Percentiles rank a stretch among this genome's conserved stretches.
Conservation (phyloP, 2,329 filamentous ascomycete species). For the Huntiella bhutanensis region DNA sequence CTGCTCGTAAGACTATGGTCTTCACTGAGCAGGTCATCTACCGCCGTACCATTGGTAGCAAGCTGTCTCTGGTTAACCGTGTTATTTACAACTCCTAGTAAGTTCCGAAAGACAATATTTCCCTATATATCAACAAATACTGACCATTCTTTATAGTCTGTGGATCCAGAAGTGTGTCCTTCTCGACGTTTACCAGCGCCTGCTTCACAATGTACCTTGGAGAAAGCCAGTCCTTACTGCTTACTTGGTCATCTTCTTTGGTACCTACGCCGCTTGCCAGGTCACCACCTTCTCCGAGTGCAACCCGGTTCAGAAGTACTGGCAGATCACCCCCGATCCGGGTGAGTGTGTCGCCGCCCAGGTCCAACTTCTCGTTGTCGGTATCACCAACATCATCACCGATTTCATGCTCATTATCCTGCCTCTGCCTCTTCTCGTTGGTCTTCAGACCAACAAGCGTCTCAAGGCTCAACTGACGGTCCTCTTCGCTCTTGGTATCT, state of each 20-base stretch:
- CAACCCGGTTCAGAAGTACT: constrained; percentile 33
- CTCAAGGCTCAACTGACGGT: constrained; percentile 18
- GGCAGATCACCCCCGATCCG: constrained; percentile 30
- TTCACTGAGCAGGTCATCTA: constrained; percentile 19
- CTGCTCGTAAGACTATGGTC: constrained; percentile 13
- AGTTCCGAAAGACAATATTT: constrained; percentile 12
- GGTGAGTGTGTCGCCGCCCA: constrained; percentile 19
- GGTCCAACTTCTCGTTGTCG: constrained; percentile 18
- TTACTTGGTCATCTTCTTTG: constrained; percentile 16
- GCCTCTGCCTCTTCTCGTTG: constrained; percentile 9
- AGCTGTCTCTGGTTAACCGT: constrained; percentile 18
- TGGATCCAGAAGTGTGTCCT: constrained; percentile 17
- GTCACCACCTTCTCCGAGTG: constrained; percentile 20
- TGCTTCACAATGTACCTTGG: constrained; percentile 14
- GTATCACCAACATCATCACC: constrained; percentile 16
- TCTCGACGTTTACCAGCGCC: constrained; percentile 15
- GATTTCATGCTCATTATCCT: constrained; percentile 10
- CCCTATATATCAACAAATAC: not conserved
- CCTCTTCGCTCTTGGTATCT: constrained; percentile 21
- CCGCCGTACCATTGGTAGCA: constrained; percentile 19
- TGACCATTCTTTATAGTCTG: constrained; percentile 12
- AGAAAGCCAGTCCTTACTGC: constrained; percentile 15
- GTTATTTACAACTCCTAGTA: constrained; percentile 20
- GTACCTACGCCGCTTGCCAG: constrained; percentile 18
- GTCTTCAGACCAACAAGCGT: constrained; percentile 15